Conservation (phyloP, 441 rosid genomes). For the Arabidopsis hybrid region DNA sequence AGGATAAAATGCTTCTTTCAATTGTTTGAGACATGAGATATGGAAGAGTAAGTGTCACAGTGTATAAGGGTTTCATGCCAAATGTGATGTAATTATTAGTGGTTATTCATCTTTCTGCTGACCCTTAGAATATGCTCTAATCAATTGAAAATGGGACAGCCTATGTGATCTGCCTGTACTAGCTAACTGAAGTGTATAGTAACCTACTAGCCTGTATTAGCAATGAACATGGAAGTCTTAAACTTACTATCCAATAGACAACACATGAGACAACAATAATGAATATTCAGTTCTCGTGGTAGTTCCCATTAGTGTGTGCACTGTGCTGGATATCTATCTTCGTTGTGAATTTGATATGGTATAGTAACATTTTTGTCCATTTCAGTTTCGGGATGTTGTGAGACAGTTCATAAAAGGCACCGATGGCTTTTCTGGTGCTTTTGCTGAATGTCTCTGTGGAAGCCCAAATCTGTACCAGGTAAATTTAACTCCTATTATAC, state of each 20-base stretch:
- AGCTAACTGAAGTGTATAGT: conserved; percentile 13
- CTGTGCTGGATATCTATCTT: conserved; percentile 10
- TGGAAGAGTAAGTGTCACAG: background rate
- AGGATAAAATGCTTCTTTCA: background rate
- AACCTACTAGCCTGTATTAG: background rate
- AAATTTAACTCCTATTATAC: conserved; percentile 24
- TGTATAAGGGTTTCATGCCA: conserved; percentile 8
- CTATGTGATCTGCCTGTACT: conserved; percentile 13
- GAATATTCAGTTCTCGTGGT: no score
- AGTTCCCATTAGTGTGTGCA: background rate
- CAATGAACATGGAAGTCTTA: background rate
- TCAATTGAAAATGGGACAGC: background rate
- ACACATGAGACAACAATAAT: no score
- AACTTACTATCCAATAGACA: no score
- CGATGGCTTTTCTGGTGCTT: conserved; percentile 89
- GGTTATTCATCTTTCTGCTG: conserved; percentile 10
- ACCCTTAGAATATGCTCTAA: conserved; percentile 12
- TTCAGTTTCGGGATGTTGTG: conserved; percentile 89
- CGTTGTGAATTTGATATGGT: conserved; percentile 23
- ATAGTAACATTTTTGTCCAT: conserved; percentile 39
- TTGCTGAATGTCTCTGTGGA: conserved; percentile 95
- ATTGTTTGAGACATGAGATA: conserved; percentile 1
- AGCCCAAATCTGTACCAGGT: conserved; percentile 94
- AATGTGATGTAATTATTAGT: conserved; percentile 6
- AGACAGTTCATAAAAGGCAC: conserved; percentile 95